Conservation (phyloP, 2,329 filamentous ascomycete species). For the Neofusicoccum umdonicola region DNA sequence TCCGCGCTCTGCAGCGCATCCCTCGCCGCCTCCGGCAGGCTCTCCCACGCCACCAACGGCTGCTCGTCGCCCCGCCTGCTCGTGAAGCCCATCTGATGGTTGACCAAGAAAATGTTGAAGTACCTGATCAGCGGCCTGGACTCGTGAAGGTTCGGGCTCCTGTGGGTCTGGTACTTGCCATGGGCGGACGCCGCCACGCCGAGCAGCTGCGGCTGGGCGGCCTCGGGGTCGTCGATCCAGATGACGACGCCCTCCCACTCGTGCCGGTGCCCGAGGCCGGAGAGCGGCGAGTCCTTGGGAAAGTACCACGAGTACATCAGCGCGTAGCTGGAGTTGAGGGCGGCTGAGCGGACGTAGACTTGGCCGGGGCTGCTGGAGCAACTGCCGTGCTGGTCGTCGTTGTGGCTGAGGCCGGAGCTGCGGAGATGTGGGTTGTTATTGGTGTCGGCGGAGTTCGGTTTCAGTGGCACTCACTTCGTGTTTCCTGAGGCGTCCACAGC, state of each 20-base stretch:
- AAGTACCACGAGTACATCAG: constrained; percentile 56
- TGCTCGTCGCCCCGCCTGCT: constrained; percentile 42
- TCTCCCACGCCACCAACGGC: constrained; percentile 52
- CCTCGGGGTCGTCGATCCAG: constrained; percentile 40
- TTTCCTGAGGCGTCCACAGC: constrained; percentile 59
- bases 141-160: constrained; percentile 41
- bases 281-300: constrained; percentile 48
- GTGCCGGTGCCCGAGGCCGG: constrained; percentile 52
- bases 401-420: constrained; percentile 45
- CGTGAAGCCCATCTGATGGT: constrained; percentile 48
- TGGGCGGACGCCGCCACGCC: constrained; percentile 55
- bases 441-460: not conserved
- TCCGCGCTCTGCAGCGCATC: constrained; percentile 46
- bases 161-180: constrained; percentile 48
- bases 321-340: constrained; percentile 43
- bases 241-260: constrained; percentile 57
- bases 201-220: constrained; percentile 28
- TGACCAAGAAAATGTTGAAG: constrained; percentile 47
- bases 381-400: constrained; percentile 37
- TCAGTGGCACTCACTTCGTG: constrained; percentile 47
- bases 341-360: constrained; percentile 47
- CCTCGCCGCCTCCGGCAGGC: constrained; percentile 43
- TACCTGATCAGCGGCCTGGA: constrained; percentile 50
- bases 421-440: not conserved
- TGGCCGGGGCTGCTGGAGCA: constrained; percentile 50